phyloP scores from a whole-genome alignment of 176 grass and related monocot genomes.

The Eleusine indica region DNA sequence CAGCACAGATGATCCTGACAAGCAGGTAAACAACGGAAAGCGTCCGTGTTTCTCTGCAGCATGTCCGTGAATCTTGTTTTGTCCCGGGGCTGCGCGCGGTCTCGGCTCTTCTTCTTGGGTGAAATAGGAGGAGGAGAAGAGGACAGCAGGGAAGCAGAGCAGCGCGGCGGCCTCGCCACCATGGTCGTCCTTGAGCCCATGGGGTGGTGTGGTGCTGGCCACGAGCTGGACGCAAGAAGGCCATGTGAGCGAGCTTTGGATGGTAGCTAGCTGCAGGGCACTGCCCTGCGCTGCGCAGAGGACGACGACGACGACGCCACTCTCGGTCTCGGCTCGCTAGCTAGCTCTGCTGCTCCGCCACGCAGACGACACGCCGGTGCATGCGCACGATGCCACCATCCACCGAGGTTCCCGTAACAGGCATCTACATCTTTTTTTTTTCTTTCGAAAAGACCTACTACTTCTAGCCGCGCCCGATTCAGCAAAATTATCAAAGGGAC shows the following conservation, averaged over 20 bases:
- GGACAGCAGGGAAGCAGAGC: slow-evolving; percentile 17
- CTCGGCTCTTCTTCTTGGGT: neutral
- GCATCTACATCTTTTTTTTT: too few relatives aligned
- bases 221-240: slow-evolving; percentile 36
- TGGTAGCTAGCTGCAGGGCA: slow-evolving; percentile 31
- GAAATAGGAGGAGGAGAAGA: neutral
- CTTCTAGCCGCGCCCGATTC: neutral
- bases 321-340: too few relatives aligned
- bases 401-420: neutral
- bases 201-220: slow-evolving; percentile 6
- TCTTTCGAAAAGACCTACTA: too few relatives aligned
- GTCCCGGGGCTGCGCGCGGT: neutral
- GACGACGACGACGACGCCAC: neutral
- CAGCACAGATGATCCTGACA: slow-evolving; percentile 1
- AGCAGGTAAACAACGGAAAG: slow-evolving; percentile 20
- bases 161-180: slow-evolving; percentile 11
- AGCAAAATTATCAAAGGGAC: neutral
- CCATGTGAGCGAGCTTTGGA: slow-evolving; percentile 51
- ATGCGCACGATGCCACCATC: slow-evolving; percentile 10
- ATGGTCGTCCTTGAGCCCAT: neutral
- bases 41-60: slow-evolving; percentile 30
- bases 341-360: neutral
- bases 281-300: neutral
- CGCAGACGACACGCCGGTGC: neutral
- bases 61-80: slow-evolving; percentile 53